Evolutionary conservation across 2,329 filamentous ascomycete species (phyloP).

Genomic region (Sporothrix brasiliensis): DNA sequence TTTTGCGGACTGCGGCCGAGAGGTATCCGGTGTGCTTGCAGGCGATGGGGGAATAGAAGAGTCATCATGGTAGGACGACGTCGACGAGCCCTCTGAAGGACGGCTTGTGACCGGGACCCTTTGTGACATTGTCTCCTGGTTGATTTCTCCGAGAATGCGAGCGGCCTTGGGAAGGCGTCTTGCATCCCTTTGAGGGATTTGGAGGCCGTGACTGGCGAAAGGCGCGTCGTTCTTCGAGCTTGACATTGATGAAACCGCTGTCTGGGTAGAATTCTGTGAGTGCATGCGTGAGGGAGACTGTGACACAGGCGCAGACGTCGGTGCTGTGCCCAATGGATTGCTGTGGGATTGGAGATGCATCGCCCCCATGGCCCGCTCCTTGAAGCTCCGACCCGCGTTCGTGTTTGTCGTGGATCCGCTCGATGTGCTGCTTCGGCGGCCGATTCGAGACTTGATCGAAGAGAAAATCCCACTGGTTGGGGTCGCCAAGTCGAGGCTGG

Average conservation of each 20-base stretch:
- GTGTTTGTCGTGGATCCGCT: constrained; percentile 28
- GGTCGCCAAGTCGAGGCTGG: constrained; percentile 16
- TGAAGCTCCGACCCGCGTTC: constrained; percentile 32
- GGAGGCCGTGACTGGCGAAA: background rate
- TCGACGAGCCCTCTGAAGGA: constrained; percentile 43
- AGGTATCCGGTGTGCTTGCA: constrained; percentile 48
- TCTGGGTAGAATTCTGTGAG: constrained; percentile 19
- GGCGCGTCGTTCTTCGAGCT: constrained; percentile 2
- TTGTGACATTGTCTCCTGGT: constrained; percentile 25
- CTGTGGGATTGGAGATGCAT: constrained; percentile 27
- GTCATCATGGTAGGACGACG: constrained; percentile 48
- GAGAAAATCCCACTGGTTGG: constrained; percentile 32
- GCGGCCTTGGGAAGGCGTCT: constrained; percentile 29
- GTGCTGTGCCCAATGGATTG: background rate
- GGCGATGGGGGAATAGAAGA: constrained; percentile 45
- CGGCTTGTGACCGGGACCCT: constrained; percentile 16
- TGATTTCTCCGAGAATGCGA: constrained; percentile 32
- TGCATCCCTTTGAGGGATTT: constrained; percentile 17
- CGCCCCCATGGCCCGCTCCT: constrained; percentile 31
- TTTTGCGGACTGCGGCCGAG: constrained; percentile 49
- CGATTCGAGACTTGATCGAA: constrained; percentile 34
- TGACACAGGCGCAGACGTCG: background rate
- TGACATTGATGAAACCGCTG: constrained; percentile 1
- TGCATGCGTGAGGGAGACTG: background rate
- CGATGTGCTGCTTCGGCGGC: constrained; percentile 33